Evolutionary conservation across 305 asterid species (phyloP), one percentile per base, ranked within the genome.

Genomic region (Solanum hybrid): DNA sequence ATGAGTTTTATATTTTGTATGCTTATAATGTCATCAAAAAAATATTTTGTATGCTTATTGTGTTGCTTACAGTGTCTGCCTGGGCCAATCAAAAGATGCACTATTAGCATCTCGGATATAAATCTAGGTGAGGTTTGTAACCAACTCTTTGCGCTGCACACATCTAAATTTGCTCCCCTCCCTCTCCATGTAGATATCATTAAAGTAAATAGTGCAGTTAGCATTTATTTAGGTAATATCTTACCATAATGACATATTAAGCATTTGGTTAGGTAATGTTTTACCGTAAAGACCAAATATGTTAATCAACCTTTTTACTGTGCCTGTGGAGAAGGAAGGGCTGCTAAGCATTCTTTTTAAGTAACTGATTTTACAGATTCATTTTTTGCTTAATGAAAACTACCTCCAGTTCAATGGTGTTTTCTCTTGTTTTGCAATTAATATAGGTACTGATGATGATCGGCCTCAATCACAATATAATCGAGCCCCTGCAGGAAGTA

Each of bases 381-480:
- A 6, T 20, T 60, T 36, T 87, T 46, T n/a, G 5, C 31, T n/a
- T 22, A 35, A n/a, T 79, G 51, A 36, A 79, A 20, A 16, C 51
- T 29, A 37, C 72, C 71, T 42, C 31, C 60, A 64, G 71, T 87
- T 38, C 29, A 72, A 75, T 40, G 51, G 37, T 87, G 42, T 89
- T 38, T 51, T 79, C 37, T 75, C 31, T 84, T 56, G 85, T 90
- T 46, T 78, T 69, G 88, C 91, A 86, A 89, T 87, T 60, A 91
- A 87, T 93, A 87, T 91, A 91, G 94, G 94, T 86, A 93, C 94
- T 88, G 96, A 92, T 90, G 96, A 94, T 91, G 96, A 93, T 92
- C 92, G 89, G 81, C 95, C 93, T 80, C 93, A 90, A 90, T 88
- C 91, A 91, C 92, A 90, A 85, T 93, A 92, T 90, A 91, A 87